A percentile compares a stretch with the other conserved stretches of the same genome.
phyloP scores from a whole-genome alignment of 345 rosid genomes.

The Lepidium sativum region DNA sequence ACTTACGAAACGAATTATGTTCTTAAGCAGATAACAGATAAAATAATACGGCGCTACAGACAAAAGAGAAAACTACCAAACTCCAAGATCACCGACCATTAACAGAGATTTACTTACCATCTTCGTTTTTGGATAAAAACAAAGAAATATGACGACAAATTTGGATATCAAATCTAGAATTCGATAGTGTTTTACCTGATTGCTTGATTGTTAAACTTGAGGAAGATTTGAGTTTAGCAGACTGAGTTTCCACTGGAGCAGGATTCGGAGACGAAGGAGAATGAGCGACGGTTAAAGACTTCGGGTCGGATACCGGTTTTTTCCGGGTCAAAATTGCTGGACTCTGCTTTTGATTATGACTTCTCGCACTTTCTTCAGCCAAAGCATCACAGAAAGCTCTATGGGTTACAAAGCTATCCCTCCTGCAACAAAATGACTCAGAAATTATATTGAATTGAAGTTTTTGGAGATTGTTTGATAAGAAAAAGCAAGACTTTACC shows the following conservation, averaged over 20 bases:
- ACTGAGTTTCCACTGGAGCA: conserved; percentile 13
- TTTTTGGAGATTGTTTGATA: not conserved
- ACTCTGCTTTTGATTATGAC: conserved; percentile 19
- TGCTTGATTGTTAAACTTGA: conserved; percentile 4
- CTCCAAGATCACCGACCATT: conserved; percentile 42
- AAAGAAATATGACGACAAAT: not conserved
- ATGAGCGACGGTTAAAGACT: not conserved
- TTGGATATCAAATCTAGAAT: not conserved
- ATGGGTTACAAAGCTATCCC: conserved; percentile 60
- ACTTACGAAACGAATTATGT: conserved; percentile 11
- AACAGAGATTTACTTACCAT: not conserved
- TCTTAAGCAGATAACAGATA: conserved; percentile 14
- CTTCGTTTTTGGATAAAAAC: not conserved
- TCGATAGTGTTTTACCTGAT: conserved; percentile 32
- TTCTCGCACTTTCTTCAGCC: conserved; percentile 39
- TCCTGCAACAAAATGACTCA: conserved; percentile 29
- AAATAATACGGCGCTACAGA: conserved; percentile 25
- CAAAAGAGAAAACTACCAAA: conserved; percentile 55
- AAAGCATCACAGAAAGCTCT: conserved; percentile 68
- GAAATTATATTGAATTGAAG: not conserved
- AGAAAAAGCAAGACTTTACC: conserved; percentile 21
- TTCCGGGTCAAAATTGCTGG: conserved; percentile 15
- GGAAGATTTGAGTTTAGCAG: conserved; percentile 5
- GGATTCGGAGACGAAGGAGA: not conserved
- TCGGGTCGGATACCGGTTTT: conserved; percentile 6